These are phyloP conservation scores for Odontarrhena argentea DNA, from an alignment of 345 rosid genomes.

Conservation along the genomic window DNA sequence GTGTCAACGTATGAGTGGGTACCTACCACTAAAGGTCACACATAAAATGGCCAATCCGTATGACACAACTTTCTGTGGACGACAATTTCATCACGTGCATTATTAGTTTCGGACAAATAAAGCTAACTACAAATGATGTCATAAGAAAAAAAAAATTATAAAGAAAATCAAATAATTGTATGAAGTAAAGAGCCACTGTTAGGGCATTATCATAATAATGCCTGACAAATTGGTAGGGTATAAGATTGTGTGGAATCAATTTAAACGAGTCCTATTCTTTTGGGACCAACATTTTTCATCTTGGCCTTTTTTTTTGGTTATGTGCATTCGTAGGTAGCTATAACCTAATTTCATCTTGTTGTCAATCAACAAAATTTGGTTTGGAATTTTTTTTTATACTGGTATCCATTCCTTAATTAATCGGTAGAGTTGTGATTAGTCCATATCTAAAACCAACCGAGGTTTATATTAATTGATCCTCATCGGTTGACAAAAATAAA, in stretches of 20 bases:
- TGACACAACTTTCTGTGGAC: slow-evolving; percentile 37
- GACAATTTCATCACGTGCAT: slow-evolving; percentile 38
- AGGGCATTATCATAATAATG: slow-evolving; percentile 33
- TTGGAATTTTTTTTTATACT: not conserved
- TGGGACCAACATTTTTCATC: slow-evolving; percentile 25
- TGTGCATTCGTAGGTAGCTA: slow-evolving; percentile 22
- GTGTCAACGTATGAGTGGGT: slow-evolving; percentile 34
- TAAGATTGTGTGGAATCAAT: slow-evolving; percentile 34
- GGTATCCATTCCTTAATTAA: not conserved
- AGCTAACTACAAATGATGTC: slow-evolving; percentile 7
- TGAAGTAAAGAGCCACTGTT: slow-evolving; percentile 10
- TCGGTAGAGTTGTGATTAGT: not conserved
- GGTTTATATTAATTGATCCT: not conserved
- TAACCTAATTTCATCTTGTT: not conserved
- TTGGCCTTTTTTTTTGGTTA: not conserved
- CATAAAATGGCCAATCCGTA: slow-evolving; percentile 23
- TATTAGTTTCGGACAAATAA: not conserved
- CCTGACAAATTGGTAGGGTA: slow-evolving; percentile 33
- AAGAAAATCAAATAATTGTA: not conserved
- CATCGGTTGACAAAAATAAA: too few relatives aligned
- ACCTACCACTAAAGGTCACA: slow-evolving; percentile 34
- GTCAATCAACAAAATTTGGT: not conserved
- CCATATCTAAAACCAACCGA: not conserved
- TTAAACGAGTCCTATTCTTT: slow-evolving; percentile 29
- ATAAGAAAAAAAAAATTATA: not conserved